Base-by-base conservation (phyloP, 2,329 filamentous ascomycete genomes). In the Dryadomyces quercivorus region DNA sequence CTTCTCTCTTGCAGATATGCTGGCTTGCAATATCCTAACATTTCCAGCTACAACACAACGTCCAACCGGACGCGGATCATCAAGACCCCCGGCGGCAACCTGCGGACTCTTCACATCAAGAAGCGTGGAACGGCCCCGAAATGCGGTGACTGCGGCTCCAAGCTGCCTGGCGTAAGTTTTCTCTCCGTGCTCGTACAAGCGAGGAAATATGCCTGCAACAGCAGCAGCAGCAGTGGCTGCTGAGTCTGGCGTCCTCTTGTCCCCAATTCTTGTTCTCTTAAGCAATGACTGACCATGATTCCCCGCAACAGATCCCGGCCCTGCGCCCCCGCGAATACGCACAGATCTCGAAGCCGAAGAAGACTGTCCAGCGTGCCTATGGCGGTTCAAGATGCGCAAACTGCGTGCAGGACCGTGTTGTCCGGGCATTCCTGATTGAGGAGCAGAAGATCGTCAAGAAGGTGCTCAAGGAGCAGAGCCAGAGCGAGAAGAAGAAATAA, bases 391-490 rank as follows among this genome's bases (percentile, higher is more conserved):
- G 93, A 83, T 98, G 93, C 81, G 90, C 87, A 71, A 93, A 89
- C 82, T 98, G 93, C 76, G 93, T 98, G 66, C 91, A 92, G 75
- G 93, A 98, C 81, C 87, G 93, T 67, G 88, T 98, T 66, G 89
- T 96, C 51, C 89, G 93, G 67, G 93, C 93, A 62, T 98, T 98
- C 86, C 79, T 98, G 74, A 97, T 98, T 64, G 94, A 98, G 82
- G 93, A 98, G 85, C 93, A 98, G 83, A 98, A 98, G 88, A 97
- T 98, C 68, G 93, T 98, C 77, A 98, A 98, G 90, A 98, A 98
- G 88, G 93, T 98, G 69, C 84, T 97, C 73, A 96, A 96, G 87
- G 92, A 97, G 82, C 88, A 95, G 79, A 61, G 57, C 59, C 57
- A 59, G 50, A 50, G 48, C 38, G 59, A 60, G 50, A 60, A 59